Evolutionary conservation across 148 eudicot genomes (phyloP).

Genomic region (Rhododendron ovatum): DNA sequence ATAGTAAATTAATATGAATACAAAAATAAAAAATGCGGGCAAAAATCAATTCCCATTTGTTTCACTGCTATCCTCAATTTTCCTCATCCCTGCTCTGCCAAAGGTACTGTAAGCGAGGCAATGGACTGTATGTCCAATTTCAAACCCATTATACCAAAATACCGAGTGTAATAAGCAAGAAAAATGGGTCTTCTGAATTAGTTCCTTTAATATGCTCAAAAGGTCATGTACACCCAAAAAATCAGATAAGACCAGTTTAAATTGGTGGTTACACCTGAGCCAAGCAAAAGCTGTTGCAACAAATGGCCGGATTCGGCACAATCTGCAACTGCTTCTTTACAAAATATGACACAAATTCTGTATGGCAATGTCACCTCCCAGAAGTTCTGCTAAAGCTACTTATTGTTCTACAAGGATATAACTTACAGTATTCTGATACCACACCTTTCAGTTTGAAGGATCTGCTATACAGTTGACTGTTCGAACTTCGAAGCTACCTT

Average conservation of each 20-base stretch:
- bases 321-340: neutral
- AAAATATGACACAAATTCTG: conserved; percentile 2
- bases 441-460: neutral
- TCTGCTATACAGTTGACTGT: neutral
- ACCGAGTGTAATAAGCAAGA: neutral
- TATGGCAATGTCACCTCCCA: neutral
- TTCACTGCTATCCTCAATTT: neutral
- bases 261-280: conserved; percentile 25
- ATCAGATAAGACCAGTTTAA: conserved; percentile 2
- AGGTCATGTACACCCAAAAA: neutral
- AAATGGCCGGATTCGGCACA: neutral
- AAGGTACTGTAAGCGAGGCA: neutral
- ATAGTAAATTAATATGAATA: neutral
- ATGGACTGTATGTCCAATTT: neutral
- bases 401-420: neutral
- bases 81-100: neutral
- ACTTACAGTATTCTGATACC: neutral
- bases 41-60: neutral
- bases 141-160: neutral
- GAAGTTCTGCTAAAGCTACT: neutral
- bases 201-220: neutral
- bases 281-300: conserved; percentile 4
- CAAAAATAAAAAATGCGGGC: neutral
- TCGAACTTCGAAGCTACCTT: neutral
- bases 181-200: conserved; percentile 2